Conservation (phyloP, 1,284 basidiomycete species). For the Erythrobasidium hasegawianum region DNA sequence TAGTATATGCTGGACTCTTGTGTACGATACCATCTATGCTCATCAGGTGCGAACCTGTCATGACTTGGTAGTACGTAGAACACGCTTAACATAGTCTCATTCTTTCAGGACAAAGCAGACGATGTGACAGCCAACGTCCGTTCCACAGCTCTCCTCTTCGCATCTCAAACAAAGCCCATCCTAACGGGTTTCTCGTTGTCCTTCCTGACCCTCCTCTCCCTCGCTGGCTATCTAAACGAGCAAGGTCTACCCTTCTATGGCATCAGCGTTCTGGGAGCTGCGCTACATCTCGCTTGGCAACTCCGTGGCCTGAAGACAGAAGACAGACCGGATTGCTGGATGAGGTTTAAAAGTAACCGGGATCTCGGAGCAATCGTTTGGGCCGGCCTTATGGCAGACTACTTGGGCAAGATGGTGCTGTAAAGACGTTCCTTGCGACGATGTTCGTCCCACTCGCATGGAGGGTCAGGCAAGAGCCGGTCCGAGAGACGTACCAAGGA, state of each 20-base stretch:
- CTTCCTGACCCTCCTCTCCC: constrained; percentile 69
- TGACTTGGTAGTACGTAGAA: not conserved
- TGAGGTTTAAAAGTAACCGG: constrained; percentile 81
- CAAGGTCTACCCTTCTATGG: constrained; percentile 74
- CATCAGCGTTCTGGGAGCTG: constrained; percentile 67
- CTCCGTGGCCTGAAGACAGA: constrained; percentile 58
- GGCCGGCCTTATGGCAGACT: constrained; percentile 77
- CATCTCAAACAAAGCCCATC: constrained; percentile 68
- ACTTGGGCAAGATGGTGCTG: constrained; percentile 48
- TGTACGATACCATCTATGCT: constrained; percentile 97
- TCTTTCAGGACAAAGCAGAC: constrained; percentile 78
- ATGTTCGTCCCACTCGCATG: no score
- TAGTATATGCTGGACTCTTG: constrained; percentile 86
- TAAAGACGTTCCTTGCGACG: no score
- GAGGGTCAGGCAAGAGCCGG: no score
- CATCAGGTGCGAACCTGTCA: constrained; percentile 66
- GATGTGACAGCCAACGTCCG: constrained; percentile 85
- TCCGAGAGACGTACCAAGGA: no score
- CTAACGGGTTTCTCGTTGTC: constrained; percentile 69
- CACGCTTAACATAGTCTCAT: not conserved
- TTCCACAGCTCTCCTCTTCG: constrained; percentile 90
- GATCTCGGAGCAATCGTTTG: constrained; percentile 86
- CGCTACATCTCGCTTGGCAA: constrained; percentile 74
- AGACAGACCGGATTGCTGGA: constrained; percentile 68
- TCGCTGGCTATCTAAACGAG: constrained; percentile 72